These are phyloP conservation scores for Gorgonomyces haynaldii DNA, from an alignment of 192 early-diverging fungal genomes.

Conservation along the genomic window DNA sequence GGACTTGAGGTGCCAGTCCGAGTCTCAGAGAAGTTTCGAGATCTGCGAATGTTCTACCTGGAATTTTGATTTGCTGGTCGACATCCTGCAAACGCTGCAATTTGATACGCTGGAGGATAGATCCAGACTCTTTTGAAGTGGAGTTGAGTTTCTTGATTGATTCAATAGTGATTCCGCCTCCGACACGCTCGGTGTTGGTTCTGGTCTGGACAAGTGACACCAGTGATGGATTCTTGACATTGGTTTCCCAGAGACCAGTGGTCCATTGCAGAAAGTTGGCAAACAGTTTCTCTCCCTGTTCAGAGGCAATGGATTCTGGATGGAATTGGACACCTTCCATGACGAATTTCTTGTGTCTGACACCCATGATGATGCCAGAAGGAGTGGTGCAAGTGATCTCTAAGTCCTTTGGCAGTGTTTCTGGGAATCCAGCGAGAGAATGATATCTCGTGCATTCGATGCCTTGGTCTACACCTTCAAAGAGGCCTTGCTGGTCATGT, in stretches of 20 bases:
- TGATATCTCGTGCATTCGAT: conserved; percentile 92
- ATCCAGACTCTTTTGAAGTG: conserved; percentile 17
- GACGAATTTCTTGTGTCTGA: conserved; percentile 76
- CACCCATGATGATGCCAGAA: conserved; percentile 87
- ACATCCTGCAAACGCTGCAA: conserved; percentile 74
- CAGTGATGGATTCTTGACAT: background rate
- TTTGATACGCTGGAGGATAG: conserved; percentile 74
- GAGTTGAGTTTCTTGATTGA: conserved; percentile 41
- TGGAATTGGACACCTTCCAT: conserved; percentile 98
- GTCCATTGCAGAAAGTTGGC: conserved; percentile 79
- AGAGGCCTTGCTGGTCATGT: conserved; percentile 87
- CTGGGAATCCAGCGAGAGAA: conserved; percentile 79
- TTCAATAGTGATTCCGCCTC: conserved; percentile 25
- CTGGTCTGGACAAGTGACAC: background rate
- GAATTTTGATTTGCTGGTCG: conserved; percentile 46
- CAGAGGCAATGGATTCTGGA: conserved; percentile 92
- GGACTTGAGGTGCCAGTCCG: conserved; percentile 59
- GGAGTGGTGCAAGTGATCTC: conserved; percentile 78
- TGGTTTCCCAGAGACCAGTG: conserved; percentile 74
- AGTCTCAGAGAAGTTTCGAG: conserved; percentile 57
- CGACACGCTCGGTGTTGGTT: conserved; percentile 2
- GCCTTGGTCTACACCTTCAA: conserved; percentile 67
- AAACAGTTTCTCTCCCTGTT: conserved; percentile 79
- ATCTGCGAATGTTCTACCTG: conserved; percentile 61
- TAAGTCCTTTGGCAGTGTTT: conserved; percentile 67